Percentiles rank a stretch among this genome's conserved stretches.
Conservation (phyloP, 2,329 filamentous ascomycete species). For the Teratosphaeria zuluensis region DNA sequence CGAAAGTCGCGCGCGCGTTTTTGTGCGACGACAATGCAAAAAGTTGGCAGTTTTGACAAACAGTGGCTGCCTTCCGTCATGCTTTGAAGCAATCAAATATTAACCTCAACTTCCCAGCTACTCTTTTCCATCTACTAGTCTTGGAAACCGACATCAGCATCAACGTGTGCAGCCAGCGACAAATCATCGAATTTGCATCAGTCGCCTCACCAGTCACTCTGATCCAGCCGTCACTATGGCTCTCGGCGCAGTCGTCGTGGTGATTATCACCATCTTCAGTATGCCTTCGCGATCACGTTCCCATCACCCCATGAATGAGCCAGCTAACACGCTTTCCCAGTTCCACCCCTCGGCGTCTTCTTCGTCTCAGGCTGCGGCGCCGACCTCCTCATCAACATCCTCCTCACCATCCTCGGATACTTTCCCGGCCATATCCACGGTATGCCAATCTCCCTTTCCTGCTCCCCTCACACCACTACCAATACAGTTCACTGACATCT, state of each 20-base stretch:
- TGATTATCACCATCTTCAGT: constrained; percentile 39
- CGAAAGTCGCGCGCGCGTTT: neutral
- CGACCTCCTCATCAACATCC: constrained; percentile 35
- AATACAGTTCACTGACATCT: constrained; percentile 2
- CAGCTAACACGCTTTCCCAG: constrained; percentile 15
- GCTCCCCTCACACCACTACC: too few relatives aligned
- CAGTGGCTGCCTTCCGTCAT: constrained; percentile 3
- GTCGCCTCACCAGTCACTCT: neutral
- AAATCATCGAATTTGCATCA: neutral
- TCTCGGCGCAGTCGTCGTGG: constrained; percentile 27
- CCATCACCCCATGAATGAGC: neutral
- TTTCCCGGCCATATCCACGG: constrained; percentile 60
- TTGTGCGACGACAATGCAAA: neutral
- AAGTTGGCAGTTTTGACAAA: neutral
- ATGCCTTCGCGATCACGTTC: constrained; percentile 5
- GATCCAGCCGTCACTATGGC: neutral
- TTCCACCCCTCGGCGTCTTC: constrained; percentile 41
- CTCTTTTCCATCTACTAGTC: neutral
- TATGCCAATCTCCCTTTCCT: neutral
- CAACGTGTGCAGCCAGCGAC: neutral
- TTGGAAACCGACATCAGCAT: neutral
- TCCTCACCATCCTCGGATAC: constrained; percentile 44
- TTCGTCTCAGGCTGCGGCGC: constrained; percentile 40
- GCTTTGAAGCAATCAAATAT: neutral
- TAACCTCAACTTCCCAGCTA: neutral